A percentile compares a stretch with the other conserved stretches of the same genome.
phyloP scores from a whole-genome alignment of 768 basidiomycete genomes.

The Russula sp. region DNA sequence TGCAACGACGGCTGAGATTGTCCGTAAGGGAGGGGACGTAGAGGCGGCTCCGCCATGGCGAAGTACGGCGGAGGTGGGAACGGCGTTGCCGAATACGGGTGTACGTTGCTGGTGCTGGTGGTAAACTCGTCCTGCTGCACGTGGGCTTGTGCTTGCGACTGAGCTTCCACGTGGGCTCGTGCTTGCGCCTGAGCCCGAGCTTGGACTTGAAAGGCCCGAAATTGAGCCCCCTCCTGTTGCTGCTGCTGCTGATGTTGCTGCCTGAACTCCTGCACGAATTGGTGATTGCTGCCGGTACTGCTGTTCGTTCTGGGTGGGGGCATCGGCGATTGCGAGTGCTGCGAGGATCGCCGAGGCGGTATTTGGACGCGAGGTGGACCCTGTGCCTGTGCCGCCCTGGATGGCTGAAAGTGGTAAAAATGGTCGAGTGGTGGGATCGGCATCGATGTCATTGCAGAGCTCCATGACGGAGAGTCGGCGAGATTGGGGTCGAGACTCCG shows the following conservation, averaged over 20 bases:
- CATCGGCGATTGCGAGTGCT: constrained; percentile 40
- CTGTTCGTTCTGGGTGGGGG: constrained; percentile 29
- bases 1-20: constrained; percentile 9
- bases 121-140: constrained; percentile 10
- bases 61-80: constrained; percentile 17
- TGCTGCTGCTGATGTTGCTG: constrained; percentile 32
- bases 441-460: constrained; percentile 71
- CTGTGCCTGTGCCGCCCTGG: constrained; percentile 31
- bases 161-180: constrained; percentile 22
- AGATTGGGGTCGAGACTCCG: constrained; percentile 73
- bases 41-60: constrained; percentile 16
- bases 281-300: constrained; percentile 24
- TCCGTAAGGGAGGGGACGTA: constrained; percentile 19
- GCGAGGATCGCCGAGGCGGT: constrained; percentile 34
- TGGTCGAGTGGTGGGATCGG: constrained; percentile 41
- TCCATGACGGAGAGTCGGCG: constrained; percentile 81
- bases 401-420: constrained; percentile 39
- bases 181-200: constrained; percentile 23
- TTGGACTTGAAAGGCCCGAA: constrained; percentile 24
- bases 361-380: constrained; percentile 27
- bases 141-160: constrained; percentile 20
- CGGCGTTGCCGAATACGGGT: constrained; percentile 20
- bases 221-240: constrained; percentile 30
- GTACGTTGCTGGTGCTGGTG: constrained; percentile 16
- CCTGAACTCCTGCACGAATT: constrained; percentile 46